Conservation (phyloP, 2,329 filamentous ascomycete genomes). For the Trichoderma atrobrunneum region DNA sequence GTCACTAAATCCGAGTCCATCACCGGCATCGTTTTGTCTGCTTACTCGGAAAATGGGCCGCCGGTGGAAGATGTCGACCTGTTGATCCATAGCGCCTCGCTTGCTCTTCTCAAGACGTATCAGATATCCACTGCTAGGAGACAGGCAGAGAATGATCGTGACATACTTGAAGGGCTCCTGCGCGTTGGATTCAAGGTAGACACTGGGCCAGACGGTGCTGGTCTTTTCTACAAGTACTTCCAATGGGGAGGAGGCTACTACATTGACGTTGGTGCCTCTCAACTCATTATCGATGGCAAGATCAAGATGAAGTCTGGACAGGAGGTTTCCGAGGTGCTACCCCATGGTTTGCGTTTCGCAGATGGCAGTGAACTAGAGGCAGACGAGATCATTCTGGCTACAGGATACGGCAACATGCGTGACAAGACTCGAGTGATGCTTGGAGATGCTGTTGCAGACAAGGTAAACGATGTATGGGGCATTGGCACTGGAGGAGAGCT, state of each 20-base stretch:
- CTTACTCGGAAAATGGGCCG: slow-evolving; percentile 53
- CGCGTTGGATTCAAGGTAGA: slow-evolving; percentile 62
- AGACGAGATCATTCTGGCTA: slow-evolving; percentile 63
- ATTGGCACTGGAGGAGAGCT: slow-evolving; percentile 57
- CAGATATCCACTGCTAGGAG: slow-evolving; percentile 44
- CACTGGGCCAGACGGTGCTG: slow-evolving; percentile 53
- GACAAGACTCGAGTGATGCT: slow-evolving; percentile 60
- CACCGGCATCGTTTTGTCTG: slow-evolving; percentile 49
- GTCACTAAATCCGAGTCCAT: slow-evolving; percentile 58
- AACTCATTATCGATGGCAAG: slow-evolving; percentile 61
- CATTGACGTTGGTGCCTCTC: slow-evolving; percentile 63
- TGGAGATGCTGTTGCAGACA: slow-evolving; percentile 58
- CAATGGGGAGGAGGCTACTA: slow-evolving; percentile 68
- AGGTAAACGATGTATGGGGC: slow-evolving; percentile 60
- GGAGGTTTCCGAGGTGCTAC: slow-evolving; percentile 51
- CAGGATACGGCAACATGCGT: slow-evolving; percentile 67
- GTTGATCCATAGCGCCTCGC: slow-evolving; percentile 55
- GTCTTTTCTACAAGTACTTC: slow-evolving; percentile 61
- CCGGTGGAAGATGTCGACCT: slow-evolving; percentile 66
- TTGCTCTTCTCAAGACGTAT: slow-evolving; percentile 57
- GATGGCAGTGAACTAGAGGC: slow-evolving; percentile 57
- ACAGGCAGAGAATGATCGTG: slow-evolving; percentile 38
- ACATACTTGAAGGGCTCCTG: slow-evolving; percentile 43
- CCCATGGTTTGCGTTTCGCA: slow-evolving; percentile 44
- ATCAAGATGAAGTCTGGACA: slow-evolving; percentile 61